Conservation (phyloP, 768 basidiomycete genomes). For the Macrolepiota fuliginosa region DNA sequence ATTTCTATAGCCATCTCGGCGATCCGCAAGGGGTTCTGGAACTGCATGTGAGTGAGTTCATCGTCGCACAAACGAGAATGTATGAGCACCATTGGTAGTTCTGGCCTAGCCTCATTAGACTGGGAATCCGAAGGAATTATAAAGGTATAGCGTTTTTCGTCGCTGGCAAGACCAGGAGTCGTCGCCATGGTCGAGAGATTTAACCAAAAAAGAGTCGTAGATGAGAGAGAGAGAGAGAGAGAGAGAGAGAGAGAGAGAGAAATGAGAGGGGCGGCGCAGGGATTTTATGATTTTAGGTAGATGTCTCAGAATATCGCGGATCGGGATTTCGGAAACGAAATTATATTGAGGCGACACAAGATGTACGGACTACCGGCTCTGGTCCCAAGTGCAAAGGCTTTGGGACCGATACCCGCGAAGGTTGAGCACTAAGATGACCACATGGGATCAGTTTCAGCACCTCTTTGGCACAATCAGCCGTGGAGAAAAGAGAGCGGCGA, state of each 20-base stretch:
- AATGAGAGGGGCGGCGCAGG: too few relatives aligned
- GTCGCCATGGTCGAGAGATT: background rate
- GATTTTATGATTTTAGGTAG: background rate
- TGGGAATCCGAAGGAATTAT: background rate
- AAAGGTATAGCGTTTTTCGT: constrained; percentile 6
- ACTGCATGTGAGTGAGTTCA: background rate
- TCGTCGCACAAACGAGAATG: background rate
- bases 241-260: too few relatives aligned
- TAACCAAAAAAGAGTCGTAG: constrained; percentile 9
- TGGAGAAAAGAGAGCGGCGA: constrained; percentile 3
- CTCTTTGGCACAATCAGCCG: constrained; percentile 14
- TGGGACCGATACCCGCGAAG: background rate
- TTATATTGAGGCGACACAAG: constrained; percentile 1
- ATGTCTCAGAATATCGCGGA: constrained; percentile 5
- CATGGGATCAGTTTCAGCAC: constrained; percentile 10
- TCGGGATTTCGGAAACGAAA: background rate
- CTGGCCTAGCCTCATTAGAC: background rate
- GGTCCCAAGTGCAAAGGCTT: background rate
- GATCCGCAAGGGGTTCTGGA: constrained; percentile 42
- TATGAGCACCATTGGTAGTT: constrained; percentile 3
- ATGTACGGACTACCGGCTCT: constrained; percentile 14
- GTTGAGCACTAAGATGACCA: constrained; percentile 11
- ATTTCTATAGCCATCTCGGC: constrained; percentile 56
- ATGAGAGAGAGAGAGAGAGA: background rate
- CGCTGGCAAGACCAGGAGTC: background rate